These are phyloP conservation scores for Arthrobotrys sinensis DNA, from an alignment of 2,329 filamentous ascomycete genomes.

Conservation along the genomic window DNA sequence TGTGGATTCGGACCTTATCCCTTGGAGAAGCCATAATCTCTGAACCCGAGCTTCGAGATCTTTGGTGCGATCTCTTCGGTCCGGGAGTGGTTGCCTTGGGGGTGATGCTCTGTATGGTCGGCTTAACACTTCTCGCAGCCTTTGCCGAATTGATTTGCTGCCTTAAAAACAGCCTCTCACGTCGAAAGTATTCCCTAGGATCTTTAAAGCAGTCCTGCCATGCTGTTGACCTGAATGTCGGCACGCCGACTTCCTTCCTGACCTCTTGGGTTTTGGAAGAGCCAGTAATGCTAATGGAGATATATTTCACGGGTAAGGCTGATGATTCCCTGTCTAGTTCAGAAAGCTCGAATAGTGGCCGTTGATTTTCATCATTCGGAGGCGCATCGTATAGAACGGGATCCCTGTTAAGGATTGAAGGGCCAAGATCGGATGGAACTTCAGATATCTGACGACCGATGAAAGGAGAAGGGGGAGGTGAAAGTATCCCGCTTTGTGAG, in stretches of 20 bases:
- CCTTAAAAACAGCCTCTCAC: slow-evolving; percentile 41
- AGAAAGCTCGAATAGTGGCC: slow-evolving; percentile 39
- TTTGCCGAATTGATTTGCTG: slow-evolving; percentile 44
- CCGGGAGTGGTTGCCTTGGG: slow-evolving; percentile 23
- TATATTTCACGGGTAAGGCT: neutral
- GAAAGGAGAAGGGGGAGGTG: slow-evolving; percentile 51
- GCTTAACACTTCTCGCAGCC: slow-evolving; percentile 11
- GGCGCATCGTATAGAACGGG: slow-evolving; percentile 50
- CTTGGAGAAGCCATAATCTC: slow-evolving; percentile 37
- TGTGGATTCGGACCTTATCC: slow-evolving; percentile 46
- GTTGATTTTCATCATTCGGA: slow-evolving; percentile 51
- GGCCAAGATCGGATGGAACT: slow-evolving; percentile 48
- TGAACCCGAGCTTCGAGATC: slow-evolving; percentile 49
- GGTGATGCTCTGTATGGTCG: neutral
- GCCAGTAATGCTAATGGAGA: neutral
- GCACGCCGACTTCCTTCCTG: slow-evolving; percentile 3
- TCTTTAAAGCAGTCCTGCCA: slow-evolving; percentile 52
- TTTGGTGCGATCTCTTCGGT: slow-evolving; percentile 37
- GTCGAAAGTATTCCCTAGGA: slow-evolving; percentile 44
- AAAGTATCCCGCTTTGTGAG: slow-evolving; percentile 49
- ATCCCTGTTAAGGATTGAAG: slow-evolving; percentile 50
- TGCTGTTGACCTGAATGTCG: slow-evolving; percentile 53
- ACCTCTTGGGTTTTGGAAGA: neutral
- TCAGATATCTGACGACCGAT: slow-evolving; percentile 42
- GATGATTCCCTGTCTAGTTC: slow-evolving; percentile 25